Evolutionary conservation across 805 yeast species (phyloP).

Genomic region (Barnettozyma pratensis): DNA sequence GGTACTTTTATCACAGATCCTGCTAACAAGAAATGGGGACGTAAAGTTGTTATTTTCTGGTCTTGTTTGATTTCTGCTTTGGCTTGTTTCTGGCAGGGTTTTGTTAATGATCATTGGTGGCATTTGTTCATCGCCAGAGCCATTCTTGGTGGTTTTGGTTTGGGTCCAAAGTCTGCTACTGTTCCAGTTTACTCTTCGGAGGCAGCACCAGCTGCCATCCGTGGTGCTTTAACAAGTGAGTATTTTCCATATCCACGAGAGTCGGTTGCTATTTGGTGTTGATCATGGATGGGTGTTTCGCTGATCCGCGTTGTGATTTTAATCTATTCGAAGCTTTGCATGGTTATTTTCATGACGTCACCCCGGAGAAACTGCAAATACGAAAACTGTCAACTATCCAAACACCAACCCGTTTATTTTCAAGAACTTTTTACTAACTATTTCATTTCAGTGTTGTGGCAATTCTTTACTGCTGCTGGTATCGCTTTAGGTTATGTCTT

Average conservation of each 20-base stretch:
- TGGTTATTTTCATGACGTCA: neutral
- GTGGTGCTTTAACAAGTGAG: slow-evolving; percentile 52
- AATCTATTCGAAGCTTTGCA: too few relatives aligned
- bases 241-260: neutral
- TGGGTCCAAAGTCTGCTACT: slow-evolving; percentile 74
- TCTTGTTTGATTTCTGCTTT: slow-evolving; percentile 56
- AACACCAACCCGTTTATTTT: neutral
- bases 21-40: slow-evolving; percentile 50
- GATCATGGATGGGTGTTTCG: too few relatives aligned
- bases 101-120: slow-evolving; percentile 52
- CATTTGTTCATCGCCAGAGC: slow-evolving; percentile 64
- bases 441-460: slow-evolving; percentile 55
- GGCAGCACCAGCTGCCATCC: slow-evolving; percentile 53
- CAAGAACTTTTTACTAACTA: neutral
- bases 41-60: slow-evolving; percentile 63
- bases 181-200: slow-evolving; percentile 69
- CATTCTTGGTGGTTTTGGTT: slow-evolving; percentile 54
- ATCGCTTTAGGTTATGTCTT: slow-evolving; percentile 68
- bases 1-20: slow-evolving; percentile 64
- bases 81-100: slow-evolving; percentile 67
- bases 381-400: too few relatives aligned
- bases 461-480: slow-evolving; percentile 70
- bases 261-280: too few relatives aligned
- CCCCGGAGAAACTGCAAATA: too few relatives aligned
- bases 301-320: too few relatives aligned